These are phyloP conservation scores for Sugiyamaella boreocaroliniensis DNA, from an alignment of 805 yeast genomes.

Conservation along the genomic window DNA sequence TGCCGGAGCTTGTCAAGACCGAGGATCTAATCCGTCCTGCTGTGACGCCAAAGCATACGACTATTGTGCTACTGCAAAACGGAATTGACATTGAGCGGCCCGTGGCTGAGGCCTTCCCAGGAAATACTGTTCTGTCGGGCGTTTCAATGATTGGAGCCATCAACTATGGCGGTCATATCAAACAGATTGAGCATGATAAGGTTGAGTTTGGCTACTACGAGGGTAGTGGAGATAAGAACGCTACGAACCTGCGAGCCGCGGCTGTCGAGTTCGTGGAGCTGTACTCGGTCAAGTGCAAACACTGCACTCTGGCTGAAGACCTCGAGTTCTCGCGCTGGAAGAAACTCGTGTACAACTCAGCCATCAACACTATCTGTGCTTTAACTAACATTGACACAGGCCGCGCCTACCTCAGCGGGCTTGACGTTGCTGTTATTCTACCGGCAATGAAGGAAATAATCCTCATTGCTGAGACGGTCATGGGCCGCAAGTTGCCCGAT, in stretches of 20 bases:
- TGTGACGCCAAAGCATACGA: constrained; percentile 40
- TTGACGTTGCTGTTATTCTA: constrained; percentile 34
- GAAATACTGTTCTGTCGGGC: constrained; percentile 50
- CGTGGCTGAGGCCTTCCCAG: constrained; percentile 45
- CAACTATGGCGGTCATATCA: constrained; percentile 43
- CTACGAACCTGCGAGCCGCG: constrained; percentile 26
- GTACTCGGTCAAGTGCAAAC: constrained; percentile 41
- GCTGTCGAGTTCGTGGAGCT: constrained; percentile 41
- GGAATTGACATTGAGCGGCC: constrained; percentile 60
- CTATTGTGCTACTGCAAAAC: constrained; percentile 56
- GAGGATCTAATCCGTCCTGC: constrained; percentile 48
- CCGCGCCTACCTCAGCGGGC: constrained; percentile 42
- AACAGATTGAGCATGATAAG: constrained; percentile 47
- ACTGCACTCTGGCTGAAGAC: constrained; percentile 37
- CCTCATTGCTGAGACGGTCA: constrained; percentile 63
- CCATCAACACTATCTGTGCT: constrained; percentile 57
- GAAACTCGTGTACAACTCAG: constrained; percentile 64
- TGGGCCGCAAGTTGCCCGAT: constrained; percentile 38
- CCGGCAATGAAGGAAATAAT: constrained; percentile 68
- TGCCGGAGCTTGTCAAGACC: constrained; percentile 53
- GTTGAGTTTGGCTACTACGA: constrained; percentile 49
- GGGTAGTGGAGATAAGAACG: constrained; percentile 26
- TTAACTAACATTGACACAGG: constrained; percentile 56
- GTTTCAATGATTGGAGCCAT: constrained; percentile 59
- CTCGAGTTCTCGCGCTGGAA: constrained; percentile 53